Conservation (phyloP, 768 basidiomycete genomes). For the Dioszegia crocea region DNA sequence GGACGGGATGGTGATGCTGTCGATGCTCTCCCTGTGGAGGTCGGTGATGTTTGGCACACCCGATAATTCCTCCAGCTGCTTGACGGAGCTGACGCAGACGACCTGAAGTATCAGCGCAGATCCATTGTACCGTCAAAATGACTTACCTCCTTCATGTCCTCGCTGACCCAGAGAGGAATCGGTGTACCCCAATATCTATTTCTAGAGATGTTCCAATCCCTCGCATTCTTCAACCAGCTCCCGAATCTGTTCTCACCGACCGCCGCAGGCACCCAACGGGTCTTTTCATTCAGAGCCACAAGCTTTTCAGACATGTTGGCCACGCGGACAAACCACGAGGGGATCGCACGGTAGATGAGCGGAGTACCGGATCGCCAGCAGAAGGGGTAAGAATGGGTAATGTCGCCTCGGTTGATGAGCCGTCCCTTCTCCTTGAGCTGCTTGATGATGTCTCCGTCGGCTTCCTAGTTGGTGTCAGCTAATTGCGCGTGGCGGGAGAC, state of each 20-base stretch:
- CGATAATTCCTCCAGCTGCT: slow-evolving; percentile 77
- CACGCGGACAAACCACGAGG: slow-evolving; percentile 92
- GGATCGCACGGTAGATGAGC: slow-evolving; percentile 90
- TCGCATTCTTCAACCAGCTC: slow-evolving; percentile 96
- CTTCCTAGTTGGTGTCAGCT: slow-evolving; percentile 57
- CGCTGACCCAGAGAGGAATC: slow-evolving; percentile 91
- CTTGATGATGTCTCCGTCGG: slow-evolving; percentile 92
- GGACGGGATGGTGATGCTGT: slow-evolving; percentile 93
- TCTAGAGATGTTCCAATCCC: slow-evolving; percentile 98
- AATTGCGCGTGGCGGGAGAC: slow-evolving; percentile 1
- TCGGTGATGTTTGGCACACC: slow-evolving; percentile 80
- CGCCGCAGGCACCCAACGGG: slow-evolving; percentile 89
- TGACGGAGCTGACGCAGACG: slow-evolving; percentile 79
- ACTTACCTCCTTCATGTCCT: slow-evolving; percentile 82
- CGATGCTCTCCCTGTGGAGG: slow-evolving; percentile 89
- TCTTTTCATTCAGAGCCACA: slow-evolving; percentile 81
- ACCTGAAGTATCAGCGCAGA: slow-evolving; percentile 54
- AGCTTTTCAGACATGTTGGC: slow-evolving; percentile 78
- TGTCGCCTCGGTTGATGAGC: slow-evolving; percentile 76
- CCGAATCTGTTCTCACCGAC: slow-evolving; percentile 91
- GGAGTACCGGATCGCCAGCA: slow-evolving; percentile 98
- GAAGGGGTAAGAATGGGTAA: slow-evolving; percentile 90
- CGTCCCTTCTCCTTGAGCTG: slow-evolving; percentile 78
- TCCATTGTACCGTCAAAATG: neutral
- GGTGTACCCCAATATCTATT: slow-evolving; percentile 99